Percentiles rank a stretch among this genome's conserved stretches.
These are phyloP conservation scores for Lentinula boryana DNA, from an alignment of 768 basidiomycete genomes.

Conservation along the genomic window DNA sequence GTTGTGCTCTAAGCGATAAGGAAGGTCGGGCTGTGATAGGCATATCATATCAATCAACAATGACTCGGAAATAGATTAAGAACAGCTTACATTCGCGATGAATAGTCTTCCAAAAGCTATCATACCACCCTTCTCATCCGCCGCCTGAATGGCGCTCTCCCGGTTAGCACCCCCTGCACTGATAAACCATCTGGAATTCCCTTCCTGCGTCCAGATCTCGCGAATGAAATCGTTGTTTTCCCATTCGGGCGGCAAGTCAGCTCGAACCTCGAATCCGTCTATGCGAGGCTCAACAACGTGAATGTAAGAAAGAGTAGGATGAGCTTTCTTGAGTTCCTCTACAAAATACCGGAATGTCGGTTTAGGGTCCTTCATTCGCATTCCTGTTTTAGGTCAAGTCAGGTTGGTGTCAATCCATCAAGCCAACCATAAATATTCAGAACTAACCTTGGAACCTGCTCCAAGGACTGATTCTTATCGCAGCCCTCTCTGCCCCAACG, in stretches of 20 bases:
- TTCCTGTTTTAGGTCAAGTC: slow-evolving; percentile 16
- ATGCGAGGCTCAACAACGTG: slow-evolving; percentile 32
- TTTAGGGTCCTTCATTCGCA: slow-evolving; percentile 38
- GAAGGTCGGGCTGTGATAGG: slow-evolving; percentile 24
- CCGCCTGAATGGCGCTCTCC: slow-evolving; percentile 18
- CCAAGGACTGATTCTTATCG: slow-evolving; percentile 38
- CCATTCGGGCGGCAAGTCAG: background rate
- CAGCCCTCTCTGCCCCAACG: slow-evolving; percentile 38
- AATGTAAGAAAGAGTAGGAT: slow-evolving; percentile 34
- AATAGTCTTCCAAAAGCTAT: slow-evolving; percentile 28
- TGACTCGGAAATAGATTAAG: background rate
- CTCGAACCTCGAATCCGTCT: slow-evolving; percentile 2
- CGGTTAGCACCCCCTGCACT: slow-evolving; percentile 22
- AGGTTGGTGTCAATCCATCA: too few species aligned
- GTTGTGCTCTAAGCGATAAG: slow-evolving; percentile 20
- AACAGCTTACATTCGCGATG: slow-evolving; percentile 19
- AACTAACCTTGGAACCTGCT: too few species aligned
- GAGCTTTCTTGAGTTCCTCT: slow-evolving; percentile 22
- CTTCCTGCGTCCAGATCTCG: slow-evolving; percentile 16
- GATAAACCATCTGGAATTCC: slow-evolving; percentile 15
- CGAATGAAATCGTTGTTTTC: slow-evolving; percentile 17
- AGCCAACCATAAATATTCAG: too few species aligned
- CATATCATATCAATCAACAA: background rate
- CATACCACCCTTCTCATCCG: slow-evolving; percentile 17
- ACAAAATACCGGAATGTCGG: slow-evolving; percentile 41